Conservation (phyloP, 768 basidiomycete genomes). For the Termitomyces sp. region DNA sequence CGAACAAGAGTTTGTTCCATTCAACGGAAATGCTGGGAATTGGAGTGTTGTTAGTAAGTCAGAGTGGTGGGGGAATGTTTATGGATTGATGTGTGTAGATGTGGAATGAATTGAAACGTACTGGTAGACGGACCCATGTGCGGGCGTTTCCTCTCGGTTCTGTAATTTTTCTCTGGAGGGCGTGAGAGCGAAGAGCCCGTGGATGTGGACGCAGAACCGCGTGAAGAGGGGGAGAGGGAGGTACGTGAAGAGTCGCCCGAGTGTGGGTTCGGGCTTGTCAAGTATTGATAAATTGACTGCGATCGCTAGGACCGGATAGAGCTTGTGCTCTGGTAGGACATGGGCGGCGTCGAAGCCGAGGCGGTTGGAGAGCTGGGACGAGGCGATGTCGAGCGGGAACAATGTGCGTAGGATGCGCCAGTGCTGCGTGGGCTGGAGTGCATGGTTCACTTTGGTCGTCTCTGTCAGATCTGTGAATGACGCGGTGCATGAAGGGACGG, state of each 20-base stretch:
- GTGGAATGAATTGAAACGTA: constrained; percentile 19
- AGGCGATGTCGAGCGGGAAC: constrained; percentile 21
- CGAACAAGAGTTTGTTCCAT: constrained; percentile 45
- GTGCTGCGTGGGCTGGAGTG: neutral
- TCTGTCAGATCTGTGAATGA: constrained; percentile 14
- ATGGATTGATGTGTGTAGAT: no score
- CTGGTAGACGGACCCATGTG: constrained; percentile 34
- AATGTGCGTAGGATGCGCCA: constrained; percentile 31
- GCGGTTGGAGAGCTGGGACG: constrained; percentile 19
- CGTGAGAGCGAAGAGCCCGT: constrained; percentile 42
- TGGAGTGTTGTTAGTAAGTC: no score
- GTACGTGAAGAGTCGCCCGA: constrained; percentile 42
- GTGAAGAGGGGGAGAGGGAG: constrained; percentile 44
- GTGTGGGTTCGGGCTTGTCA: neutral
- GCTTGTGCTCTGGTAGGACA: constrained; percentile 32
- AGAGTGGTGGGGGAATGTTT: neutral
- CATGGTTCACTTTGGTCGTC: neutral
- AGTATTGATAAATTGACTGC: constrained; percentile 25
- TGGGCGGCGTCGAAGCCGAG: constrained; percentile 19
- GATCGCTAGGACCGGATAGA: constrained; percentile 32
- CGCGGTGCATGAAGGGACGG: constrained; percentile 2
- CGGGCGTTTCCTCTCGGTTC: constrained; percentile 33
- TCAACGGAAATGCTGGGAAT: constrained; percentile 33
- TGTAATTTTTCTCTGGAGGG: constrained; percentile 38
- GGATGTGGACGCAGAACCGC: constrained; percentile 38